A percentile compares a stretch with the other conserved stretches of the same genome.
Conservation (phyloP, 2,329 filamentous ascomycete species). For the Penicillium verrucosum region DNA sequence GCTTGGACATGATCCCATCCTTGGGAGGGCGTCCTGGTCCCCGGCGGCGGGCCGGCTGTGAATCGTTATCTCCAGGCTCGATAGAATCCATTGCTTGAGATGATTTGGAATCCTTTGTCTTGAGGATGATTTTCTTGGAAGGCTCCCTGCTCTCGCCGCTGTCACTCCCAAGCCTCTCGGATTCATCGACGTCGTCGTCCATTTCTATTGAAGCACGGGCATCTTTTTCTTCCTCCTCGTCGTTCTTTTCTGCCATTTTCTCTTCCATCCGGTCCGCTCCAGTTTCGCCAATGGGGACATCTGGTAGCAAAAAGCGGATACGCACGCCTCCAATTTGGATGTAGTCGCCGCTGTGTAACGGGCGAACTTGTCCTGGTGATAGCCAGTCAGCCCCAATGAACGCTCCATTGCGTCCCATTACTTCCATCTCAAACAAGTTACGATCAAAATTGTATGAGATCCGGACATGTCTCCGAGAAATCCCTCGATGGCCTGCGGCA, state of each 20-base stretch:
- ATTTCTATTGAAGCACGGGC: slow-evolving; percentile 38
- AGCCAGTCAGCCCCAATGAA: slow-evolving; percentile 54
- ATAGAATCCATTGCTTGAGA: slow-evolving; percentile 30
- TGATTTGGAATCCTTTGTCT: slow-evolving; percentile 30
- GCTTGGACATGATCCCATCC: slow-evolving; percentile 65
- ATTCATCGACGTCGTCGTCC: slow-evolving; percentile 40
- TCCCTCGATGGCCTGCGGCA: slow-evolving; percentile 54
- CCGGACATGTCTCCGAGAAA: slow-evolving; percentile 60
- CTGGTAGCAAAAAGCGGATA: slow-evolving; percentile 56
- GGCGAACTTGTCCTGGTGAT: slow-evolving; percentile 45
- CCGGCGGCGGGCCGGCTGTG: slow-evolving; percentile 41
- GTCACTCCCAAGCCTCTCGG: slow-evolving; percentile 26
- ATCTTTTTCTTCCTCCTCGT: slow-evolving; percentile 31
- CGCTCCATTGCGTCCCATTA: slow-evolving; percentile 58
- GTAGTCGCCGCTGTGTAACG: slow-evolving; percentile 55
- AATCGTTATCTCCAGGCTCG: slow-evolving; percentile 33
- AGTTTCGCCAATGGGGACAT: slow-evolving; percentile 47
- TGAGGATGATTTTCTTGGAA: slow-evolving; percentile 30
- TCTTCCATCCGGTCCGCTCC: slow-evolving; percentile 48
- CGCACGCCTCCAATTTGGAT: slow-evolving; percentile 59
- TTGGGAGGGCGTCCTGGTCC: slow-evolving; percentile 64
- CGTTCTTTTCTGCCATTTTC: slow-evolving; percentile 35
- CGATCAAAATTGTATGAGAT: slow-evolving; percentile 59
- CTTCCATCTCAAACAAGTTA: slow-evolving; percentile 56
- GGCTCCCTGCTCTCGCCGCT: slow-evolving; percentile 27